Conservation (phyloP, 2,329 filamentous ascomycete species). For the Fusarium abutilonis region DNA sequence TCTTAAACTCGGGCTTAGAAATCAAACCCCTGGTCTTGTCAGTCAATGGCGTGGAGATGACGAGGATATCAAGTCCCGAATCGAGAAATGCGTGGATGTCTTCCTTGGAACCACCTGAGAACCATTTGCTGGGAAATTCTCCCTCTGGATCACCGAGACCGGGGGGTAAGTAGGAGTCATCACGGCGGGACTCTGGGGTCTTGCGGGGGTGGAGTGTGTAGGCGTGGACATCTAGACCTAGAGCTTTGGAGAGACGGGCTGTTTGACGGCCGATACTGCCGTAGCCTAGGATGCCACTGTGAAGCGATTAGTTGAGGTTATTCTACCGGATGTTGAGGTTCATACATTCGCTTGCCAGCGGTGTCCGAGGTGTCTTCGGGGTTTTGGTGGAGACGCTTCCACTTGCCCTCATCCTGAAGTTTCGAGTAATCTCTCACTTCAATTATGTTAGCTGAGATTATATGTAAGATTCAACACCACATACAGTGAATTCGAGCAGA, state of each 20-base stretch:
- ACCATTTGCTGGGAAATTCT: constrained; percentile 61
- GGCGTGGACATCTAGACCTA: constrained; percentile 78
- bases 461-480: constrained; percentile 27
- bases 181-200: constrained; percentile 71
- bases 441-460: not conserved
- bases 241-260: constrained; percentile 66
- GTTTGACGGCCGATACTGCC: constrained; percentile 64
- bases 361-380: constrained; percentile 53
- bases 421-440: constrained; percentile 58
- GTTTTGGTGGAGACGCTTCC: constrained; percentile 49
- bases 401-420: constrained; percentile 55
- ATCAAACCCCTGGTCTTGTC: constrained; percentile 61
- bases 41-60: constrained; percentile 63
- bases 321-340: not conserved
- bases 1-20: constrained; percentile 58
- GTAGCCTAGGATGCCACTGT: constrained; percentile 63
- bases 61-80: constrained; percentile 62
- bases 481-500: constrained; percentile 59
- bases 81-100: constrained; percentile 62
- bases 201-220: constrained; percentile 77
- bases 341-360: constrained; percentile 61
- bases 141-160: constrained; percentile 68
- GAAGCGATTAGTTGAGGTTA: not conserved
- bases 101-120: constrained; percentile 55
- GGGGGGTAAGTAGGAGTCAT: constrained; percentile 73